These are phyloP conservation scores for Alternaria arbusti DNA, from an alignment of 2,329 filamentous ascomycete genomes.

Conservation along the genomic window DNA sequence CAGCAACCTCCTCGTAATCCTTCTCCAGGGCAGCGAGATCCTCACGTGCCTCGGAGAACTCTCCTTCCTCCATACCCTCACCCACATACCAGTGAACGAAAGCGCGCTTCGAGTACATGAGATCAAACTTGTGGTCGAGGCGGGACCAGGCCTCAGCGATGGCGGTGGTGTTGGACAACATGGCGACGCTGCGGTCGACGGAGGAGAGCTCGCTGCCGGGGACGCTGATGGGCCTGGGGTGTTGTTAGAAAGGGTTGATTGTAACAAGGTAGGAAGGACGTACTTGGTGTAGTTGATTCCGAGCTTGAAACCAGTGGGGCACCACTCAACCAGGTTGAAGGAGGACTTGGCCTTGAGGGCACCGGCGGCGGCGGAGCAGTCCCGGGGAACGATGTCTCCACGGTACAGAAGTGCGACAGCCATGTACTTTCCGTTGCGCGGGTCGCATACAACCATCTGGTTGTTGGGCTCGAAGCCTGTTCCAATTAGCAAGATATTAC, in stretches of 20 bases:
- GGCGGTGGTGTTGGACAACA: constrained; percentile 78
- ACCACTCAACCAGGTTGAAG: constrained; percentile 78
- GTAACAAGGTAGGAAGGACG: constrained; percentile 5
- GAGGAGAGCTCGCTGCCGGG: constrained; percentile 97
- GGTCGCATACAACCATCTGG: constrained; percentile 79
- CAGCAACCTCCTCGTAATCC: constrained; percentile 85
- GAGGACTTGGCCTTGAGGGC: constrained; percentile 73
- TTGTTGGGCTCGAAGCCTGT: constrained; percentile 78
- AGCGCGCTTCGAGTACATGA: constrained; percentile 79
- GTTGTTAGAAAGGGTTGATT: constrained; percentile 1
- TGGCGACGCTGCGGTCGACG: constrained; percentile 92
- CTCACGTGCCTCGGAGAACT: constrained; percentile 87
- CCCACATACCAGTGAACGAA: constrained; percentile 84
- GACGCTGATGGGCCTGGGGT: constrained; percentile 86
- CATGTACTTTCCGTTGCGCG: constrained; percentile 79
- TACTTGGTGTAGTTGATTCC: constrained; percentile 74
- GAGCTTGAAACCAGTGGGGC: constrained; percentile 77
- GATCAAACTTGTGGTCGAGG: constrained; percentile 76
- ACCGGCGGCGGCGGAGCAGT: constrained; percentile 71
- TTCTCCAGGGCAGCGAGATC: constrained; percentile 85
- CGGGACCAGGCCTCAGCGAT: constrained; percentile 77
- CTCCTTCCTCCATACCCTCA: constrained; percentile 91
- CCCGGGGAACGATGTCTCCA: constrained; percentile 72
- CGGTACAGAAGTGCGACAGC: constrained; percentile 75
- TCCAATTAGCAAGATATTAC: constrained; percentile 38